Percentiles rank a stretch among this genome's conserved stretches.
These are phyloP conservation scores for Biancaea sappan DNA, from an alignment of 306 rosid species.

Conservation along the genomic window DNA sequence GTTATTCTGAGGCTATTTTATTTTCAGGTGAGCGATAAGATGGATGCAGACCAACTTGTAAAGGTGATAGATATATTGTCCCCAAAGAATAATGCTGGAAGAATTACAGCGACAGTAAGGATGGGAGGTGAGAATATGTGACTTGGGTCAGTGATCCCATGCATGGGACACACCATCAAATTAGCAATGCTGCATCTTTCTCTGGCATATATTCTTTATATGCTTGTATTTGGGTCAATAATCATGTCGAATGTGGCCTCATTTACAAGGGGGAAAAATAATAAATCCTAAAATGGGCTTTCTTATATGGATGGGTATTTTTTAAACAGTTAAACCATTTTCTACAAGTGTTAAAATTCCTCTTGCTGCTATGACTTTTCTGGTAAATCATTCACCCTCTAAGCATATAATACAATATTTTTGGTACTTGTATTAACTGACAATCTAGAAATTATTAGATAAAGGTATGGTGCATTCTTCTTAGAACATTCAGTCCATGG, in stretches of 20 bases:
- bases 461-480: not conserved
- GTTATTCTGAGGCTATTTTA: slow-evolving; percentile 19
- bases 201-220: not conserved
- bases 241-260: not conserved
- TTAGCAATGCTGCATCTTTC: slow-evolving; percentile 51
- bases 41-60: slow-evolving; percentile 52
- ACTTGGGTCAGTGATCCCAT: slow-evolving; percentile 66
- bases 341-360: not conserved
- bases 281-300: no score
- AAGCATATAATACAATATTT: no score
- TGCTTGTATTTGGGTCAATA: slow-evolving; percentile 4
- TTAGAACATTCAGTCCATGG: not conserved
- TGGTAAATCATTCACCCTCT: no score
- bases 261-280: no score
- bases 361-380: not conserved
- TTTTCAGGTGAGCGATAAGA: slow-evolving; percentile 62
- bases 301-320: no score
- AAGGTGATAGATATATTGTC: slow-evolving; percentile 52
- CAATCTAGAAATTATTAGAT: not conserved
- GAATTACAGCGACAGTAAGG: slow-evolving; percentile 51
- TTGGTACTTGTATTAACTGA: not conserved
- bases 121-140: slow-evolving; percentile 60
- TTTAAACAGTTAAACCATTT: no score
- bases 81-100: slow-evolving; percentile 57
- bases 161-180: slow-evolving; percentile 60